phyloP scores from a whole-genome alignment of 305 asterid species.

The Solanum hybrid region DNA sequence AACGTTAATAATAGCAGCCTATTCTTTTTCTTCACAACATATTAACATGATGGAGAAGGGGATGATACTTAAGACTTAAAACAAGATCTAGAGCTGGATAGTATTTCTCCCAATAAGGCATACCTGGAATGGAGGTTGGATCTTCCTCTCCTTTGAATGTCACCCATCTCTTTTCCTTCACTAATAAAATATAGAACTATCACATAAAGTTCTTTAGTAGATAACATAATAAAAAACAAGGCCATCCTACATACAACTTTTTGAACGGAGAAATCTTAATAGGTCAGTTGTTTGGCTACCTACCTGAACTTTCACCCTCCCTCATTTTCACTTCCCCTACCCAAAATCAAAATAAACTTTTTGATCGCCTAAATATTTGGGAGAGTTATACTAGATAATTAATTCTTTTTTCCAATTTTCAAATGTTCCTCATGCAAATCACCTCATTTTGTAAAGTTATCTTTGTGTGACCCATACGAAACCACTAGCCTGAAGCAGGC shows the following conservation, averaged over 20 bases:
- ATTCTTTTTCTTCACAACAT: background rate
- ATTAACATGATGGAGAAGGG: background rate
- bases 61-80: background rate
- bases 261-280: background rate
- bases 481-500: background rate
- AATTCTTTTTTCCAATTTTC: background rate
- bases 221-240: background rate
- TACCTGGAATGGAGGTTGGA: conserved; percentile 85
- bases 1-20: background rate
- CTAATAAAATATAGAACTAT: conserved; percentile 18
- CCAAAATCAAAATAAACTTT: background rate
- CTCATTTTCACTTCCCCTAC: background rate
- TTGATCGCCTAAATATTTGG: too few species aligned
- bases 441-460: background rate
- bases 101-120: background rate
- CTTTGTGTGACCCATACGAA: background rate
- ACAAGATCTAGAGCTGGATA: background rate
- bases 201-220: background rate
- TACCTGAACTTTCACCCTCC: background rate
- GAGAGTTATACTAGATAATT: background rate
- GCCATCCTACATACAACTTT: background rate
- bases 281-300: background rate
- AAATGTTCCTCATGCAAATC: background rate
- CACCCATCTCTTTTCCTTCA: conserved; percentile 93
- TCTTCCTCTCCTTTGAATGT: conserved; percentile 84